Evolutionary conservation across 169 alveolate genomes (phyloP).

Genomic region (Cryptosporidium bovis): DNA sequence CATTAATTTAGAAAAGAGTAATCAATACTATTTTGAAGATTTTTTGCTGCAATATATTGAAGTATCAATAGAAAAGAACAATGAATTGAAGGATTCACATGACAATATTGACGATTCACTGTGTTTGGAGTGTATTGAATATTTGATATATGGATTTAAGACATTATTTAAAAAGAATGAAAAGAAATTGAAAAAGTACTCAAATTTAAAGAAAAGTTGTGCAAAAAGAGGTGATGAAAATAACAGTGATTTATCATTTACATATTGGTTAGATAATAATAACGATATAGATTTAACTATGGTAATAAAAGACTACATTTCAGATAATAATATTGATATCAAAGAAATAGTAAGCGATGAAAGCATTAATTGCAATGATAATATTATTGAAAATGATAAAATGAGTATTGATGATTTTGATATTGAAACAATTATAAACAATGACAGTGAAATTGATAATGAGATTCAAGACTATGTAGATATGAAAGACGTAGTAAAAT

Average conservation of each 20-base stretch:
- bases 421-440: not conserved
- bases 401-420: not conserved
- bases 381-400: no score
- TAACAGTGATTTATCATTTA: not conserved
- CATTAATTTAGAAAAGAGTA: constrained; percentile 3
- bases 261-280: not conserved
- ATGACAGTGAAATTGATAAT: not conserved
- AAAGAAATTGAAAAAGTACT: not conserved
- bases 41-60: constrained; percentile 60
- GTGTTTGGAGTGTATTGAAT: constrained; percentile 48
- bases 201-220: no score
- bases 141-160: constrained; percentile 5
- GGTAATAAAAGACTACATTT: not conserved
- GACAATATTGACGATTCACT: constrained; percentile 31
- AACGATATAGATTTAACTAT: not conserved
- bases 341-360: not conserved
- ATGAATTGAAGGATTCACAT: not conserved
- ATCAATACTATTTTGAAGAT: constrained; percentile 36
- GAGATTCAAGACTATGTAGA: constrained; percentile 3
- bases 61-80: constrained; percentile 27
- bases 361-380: not conserved
- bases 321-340: not conserved
- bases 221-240: no score
- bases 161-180: constrained; percentile 4
- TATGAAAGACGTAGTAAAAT: constrained; percentile 10